Conservation (phyloP, 2,329 filamentous ascomycete genomes). For the Ramularia collo-cygni region DNA sequence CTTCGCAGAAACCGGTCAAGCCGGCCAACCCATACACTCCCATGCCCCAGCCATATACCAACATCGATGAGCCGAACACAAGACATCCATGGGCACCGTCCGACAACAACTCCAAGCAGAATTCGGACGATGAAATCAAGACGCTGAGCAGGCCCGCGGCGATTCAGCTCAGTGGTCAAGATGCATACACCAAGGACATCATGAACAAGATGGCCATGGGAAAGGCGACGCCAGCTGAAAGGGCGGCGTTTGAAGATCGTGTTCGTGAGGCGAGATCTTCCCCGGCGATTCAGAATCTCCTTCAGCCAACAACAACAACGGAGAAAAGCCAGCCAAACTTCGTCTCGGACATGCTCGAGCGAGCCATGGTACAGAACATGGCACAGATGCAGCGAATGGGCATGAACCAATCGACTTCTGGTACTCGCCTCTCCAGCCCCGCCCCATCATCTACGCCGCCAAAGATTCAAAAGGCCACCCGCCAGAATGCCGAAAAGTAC, state of each 20-base stretch:
- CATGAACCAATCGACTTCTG: constrained; percentile 12
- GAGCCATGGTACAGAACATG: constrained; percentile 75
- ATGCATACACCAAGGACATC: constrained; percentile 18
- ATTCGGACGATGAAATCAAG: too few species aligned
- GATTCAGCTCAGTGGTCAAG: constrained; percentile 15
- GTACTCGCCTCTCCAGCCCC: too few species aligned
- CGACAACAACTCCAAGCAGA: too few species aligned
- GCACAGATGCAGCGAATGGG: constrained; percentile 78
- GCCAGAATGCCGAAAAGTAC: constrained; percentile 25
- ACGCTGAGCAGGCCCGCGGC: constrained; percentile 2
- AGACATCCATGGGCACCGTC: constrained; percentile 3
- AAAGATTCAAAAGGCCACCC: constrained; percentile 18
- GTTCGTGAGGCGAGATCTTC: constrained; percentile 9
- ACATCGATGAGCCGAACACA: background rate
- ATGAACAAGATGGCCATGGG: constrained; percentile 22
- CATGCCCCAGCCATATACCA: constrained; percentile 1
- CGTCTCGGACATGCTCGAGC: constrained; percentile 5
- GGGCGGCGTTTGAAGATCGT: constrained; percentile 14
- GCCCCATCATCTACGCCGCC: constrained; percentile 1
- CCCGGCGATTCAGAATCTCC: constrained; percentile 8
- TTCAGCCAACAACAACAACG: constrained; percentile 1
- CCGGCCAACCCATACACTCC: background rate
- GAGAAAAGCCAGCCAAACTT: background rate
- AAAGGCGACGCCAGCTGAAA: constrained; percentile 16
- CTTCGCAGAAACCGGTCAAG: constrained; percentile 2